Evolutionary conservation across 176 grass and related monocot species (phyloP).

Genomic region (Aechmea fasciata): DNA sequence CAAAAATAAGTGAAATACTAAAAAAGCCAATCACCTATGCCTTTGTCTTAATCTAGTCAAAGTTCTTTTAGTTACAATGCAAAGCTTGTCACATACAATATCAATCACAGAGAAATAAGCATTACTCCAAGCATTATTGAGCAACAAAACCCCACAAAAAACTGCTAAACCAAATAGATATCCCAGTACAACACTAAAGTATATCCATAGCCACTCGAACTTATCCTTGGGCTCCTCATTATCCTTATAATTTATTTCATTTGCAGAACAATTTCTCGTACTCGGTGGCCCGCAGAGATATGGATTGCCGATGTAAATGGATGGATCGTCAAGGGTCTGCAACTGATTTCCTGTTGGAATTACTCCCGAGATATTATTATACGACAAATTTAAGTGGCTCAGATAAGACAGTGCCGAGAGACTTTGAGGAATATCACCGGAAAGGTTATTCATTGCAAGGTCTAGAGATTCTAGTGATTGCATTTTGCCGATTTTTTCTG

Average conservation of each 20-base stretch:
- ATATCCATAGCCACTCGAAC: no score
- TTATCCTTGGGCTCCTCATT: no score
- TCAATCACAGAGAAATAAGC: no score
- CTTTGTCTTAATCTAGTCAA: no score
- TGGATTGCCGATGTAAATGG: slow-evolving; percentile 28
- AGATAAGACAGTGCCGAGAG: slow-evolving; percentile 8
- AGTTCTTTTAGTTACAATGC: no score
- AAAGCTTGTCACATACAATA: no score
- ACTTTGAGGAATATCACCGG: slow-evolving; percentile 15
- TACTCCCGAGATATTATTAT: background rate
- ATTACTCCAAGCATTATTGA: no score
- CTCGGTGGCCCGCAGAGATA: slow-evolving; percentile 36
- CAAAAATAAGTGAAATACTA: no score
- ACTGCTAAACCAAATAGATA: no score
- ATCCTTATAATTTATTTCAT: background rate
- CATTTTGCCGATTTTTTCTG: slow-evolving; percentile 1
- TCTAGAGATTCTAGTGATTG: slow-evolving; percentile 12
- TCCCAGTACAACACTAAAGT: no score
- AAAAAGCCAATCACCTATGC: no score
- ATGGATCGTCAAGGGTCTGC: slow-evolving; percentile 20
- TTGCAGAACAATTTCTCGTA: slow-evolving; percentile 11
- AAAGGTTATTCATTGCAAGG: slow-evolving; percentile 18
- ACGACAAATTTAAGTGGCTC: background rate
- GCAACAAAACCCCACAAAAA: no score
- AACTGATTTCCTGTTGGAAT: slow-evolving; percentile 42